These are phyloP conservation scores for Trypanosoma boissoni DNA, from an alignment of 208 protist species.

Conservation along the genomic window DNA sequence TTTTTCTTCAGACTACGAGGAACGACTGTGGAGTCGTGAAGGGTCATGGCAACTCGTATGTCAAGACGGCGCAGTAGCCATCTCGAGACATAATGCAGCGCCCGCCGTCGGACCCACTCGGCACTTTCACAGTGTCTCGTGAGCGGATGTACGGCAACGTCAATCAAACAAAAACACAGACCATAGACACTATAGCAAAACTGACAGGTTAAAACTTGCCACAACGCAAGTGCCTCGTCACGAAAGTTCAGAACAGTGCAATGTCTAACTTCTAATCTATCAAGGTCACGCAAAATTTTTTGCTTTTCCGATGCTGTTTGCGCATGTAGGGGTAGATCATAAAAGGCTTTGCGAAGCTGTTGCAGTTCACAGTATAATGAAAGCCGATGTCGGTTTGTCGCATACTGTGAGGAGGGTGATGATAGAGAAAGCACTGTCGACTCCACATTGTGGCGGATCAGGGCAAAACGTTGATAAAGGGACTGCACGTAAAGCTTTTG, in stretches of 20 bases:
- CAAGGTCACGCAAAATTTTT: constrained; percentile 28
- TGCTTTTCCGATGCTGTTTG: constrained; percentile 38
- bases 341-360: constrained; percentile 31
- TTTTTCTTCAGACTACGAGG: too few species aligned
- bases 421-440: background rate
- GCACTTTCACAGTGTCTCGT: background rate
- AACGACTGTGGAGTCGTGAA: too few species aligned
- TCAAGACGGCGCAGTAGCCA: constrained; percentile 36
- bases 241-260: constrained; percentile 68
- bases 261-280: constrained; percentile 36
- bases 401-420: constrained; percentile 10
- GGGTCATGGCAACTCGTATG: background rate
- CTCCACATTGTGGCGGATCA: constrained; percentile 6
- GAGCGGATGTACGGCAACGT: constrained; percentile 9
- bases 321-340: constrained; percentile 24
- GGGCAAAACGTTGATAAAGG: constrained; percentile 24
- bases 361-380: constrained; percentile 65
- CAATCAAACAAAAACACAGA: constrained; percentile 40
- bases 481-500: constrained; percentile 25
- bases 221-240: constrained; percentile 29
- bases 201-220: constrained; percentile 34
- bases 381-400: constrained; percentile 46
- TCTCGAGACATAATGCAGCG: constrained; percentile 33
- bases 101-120: constrained; percentile 13
- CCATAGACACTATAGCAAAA: constrained; percentile 47